Base-by-base conservation (phyloP, 106 monocot genomes). In the Vanilla planifolia region DNA sequence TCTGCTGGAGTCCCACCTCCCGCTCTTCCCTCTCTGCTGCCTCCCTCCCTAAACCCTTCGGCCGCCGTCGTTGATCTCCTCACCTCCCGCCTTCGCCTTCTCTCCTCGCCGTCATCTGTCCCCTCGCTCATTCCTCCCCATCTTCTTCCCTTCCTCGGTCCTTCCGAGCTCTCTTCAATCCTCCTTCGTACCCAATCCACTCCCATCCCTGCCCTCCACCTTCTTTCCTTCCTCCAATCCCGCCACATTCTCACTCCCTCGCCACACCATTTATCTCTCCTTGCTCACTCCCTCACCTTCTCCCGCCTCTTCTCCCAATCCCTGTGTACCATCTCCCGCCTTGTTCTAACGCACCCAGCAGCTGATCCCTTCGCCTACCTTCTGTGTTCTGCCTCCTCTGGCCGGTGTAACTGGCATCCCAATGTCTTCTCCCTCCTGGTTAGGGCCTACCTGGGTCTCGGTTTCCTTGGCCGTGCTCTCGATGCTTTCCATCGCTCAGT, bases 401-500 rank as follows among this genome's bases (percentile, higher is more conserved):
- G 14, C 36, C 42, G 15, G 19, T 77, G 67, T 66, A 75, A 70
- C 25, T 62, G 68, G 46, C 20, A 66, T 51, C 70, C 78, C 7
- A 59, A 75, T n/a, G 64, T 81, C 13, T 73, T 76, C 70, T 70
- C 70, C 43, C 65, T 88, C 55, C 76, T 82, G 17, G 41, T 93
- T 53, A 88, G 73, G 42, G 74, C 64, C 14, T 72, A 74, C 43
- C 46, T 76, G 44, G 48, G 56, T 21, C 41, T 46, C 29, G 70
- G 75, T 16, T 57, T 44, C 4, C 48, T 79, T 43, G 40, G 22
- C 28, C 73, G 75, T 23, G 83, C 70, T 23, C 44, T 82, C 41
- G 42, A 63, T 10, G 39, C 74, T 0, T 84, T 74, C 64, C 32
- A 29, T 6, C 61, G 76, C 21, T 53, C 71, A 28, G 5, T 74